Conservation (phyloP, 805 yeast genomes). For the Monosporozyma aerobia region DNA sequence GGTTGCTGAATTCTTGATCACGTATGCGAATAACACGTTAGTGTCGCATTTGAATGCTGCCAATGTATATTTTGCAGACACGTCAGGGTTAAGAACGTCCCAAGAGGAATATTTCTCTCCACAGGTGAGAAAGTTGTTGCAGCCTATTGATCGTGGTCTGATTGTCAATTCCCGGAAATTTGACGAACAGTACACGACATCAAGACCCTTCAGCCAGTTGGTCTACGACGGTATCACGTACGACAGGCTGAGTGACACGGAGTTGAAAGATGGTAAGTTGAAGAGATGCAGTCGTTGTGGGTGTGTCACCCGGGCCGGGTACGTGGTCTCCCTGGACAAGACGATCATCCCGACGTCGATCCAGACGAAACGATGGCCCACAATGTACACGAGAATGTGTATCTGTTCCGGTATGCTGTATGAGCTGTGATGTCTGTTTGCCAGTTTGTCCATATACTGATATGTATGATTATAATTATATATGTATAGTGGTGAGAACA, state of each 20-base stretch:
- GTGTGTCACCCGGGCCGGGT: constrained; percentile 33
- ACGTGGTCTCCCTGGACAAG: constrained; percentile 24
- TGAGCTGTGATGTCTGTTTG: constrained; percentile 15
- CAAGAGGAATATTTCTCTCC: constrained; percentile 25
- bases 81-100: constrained; percentile 25
- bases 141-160: constrained; percentile 26
- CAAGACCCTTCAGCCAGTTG: constrained; percentile 31
- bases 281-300: constrained; percentile 51
- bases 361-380: constrained; percentile 31
- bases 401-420: constrained; percentile 30
- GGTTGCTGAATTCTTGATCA: constrained; percentile 22
- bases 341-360: constrained; percentile 29
- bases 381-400: constrained; percentile 28
- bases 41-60: constrained; percentile 25
- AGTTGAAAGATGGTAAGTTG: constrained; percentile 19
- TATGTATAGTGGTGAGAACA: no score
- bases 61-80: constrained; percentile 25
- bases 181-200: constrained; percentile 28
- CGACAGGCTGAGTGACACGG: constrained; percentile 18
- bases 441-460: no score
- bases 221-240: constrained; percentile 28
- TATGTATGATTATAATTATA: no score
- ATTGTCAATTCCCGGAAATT: constrained; percentile 50
- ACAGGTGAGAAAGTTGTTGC: constrained; percentile 31
- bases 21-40: constrained; percentile 21